A percentile compares a stretch with the other conserved stretches of the same genome.
Evolutionary conservation across 208 protist genomes (phyloP).

Genomic region (Leishmania major): DNA sequence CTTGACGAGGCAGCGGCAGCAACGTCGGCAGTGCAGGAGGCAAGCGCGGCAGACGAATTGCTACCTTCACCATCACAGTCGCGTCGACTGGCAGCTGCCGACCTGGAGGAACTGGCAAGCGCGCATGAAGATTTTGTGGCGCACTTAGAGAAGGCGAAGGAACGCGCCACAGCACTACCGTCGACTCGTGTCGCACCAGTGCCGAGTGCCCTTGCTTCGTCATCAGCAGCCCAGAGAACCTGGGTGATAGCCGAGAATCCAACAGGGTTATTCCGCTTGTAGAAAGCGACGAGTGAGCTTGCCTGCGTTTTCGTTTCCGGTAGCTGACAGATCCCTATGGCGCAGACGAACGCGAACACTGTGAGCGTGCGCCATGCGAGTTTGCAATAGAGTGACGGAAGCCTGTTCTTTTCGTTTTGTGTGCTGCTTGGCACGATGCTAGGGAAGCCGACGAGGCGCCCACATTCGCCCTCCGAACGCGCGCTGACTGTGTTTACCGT

Average conservation of each 20-base stretch:
- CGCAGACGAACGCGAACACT: not conserved
- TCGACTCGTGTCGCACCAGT: not conserved
- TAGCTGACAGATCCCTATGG: not conserved
- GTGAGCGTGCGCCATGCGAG: not conserved
- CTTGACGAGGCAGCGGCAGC: not conserved
- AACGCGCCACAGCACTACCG: slow-evolving; percentile 2
- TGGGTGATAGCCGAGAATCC: slow-evolving; percentile 24
- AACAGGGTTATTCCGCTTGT: slow-evolving; percentile 39
- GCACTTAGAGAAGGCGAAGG: slow-evolving; percentile 32
- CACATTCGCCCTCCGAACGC: not conserved
- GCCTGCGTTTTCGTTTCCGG: not conserved
- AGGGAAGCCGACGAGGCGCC: not conserved
- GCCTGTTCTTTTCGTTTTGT: not conserved
- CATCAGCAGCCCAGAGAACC: not conserved
- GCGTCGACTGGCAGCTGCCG: not conserved
- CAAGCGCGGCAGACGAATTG: not conserved
- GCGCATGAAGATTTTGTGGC: slow-evolving; percentile 27
- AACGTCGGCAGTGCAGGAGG: not conserved
- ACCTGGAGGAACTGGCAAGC: slow-evolving; percentile 6
- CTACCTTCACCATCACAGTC: not conserved
- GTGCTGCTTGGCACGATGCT: not conserved
- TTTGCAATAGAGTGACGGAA: not conserved
- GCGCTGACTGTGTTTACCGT: not conserved
- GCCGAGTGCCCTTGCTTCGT: not conserved
- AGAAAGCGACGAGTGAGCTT: not conserved